These are phyloP conservation scores for Sugiyamaella floridensis DNA, from an alignment of 805 yeast species.

Conservation along the genomic window DNA sequence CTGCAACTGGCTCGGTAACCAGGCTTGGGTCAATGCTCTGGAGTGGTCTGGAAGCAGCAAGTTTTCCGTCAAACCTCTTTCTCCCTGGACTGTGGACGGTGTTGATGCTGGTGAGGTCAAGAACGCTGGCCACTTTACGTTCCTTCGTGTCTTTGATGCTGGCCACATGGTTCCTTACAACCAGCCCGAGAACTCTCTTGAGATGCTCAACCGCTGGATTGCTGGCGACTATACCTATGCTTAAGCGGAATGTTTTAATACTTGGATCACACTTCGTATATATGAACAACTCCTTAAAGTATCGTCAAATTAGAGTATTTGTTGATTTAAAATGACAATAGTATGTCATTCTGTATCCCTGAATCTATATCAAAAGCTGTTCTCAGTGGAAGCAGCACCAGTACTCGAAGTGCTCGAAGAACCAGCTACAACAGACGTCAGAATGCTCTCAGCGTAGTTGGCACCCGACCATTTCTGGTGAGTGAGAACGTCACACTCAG, in stretches of 20 bases:
- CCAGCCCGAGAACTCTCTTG: slow-evolving; percentile 69
- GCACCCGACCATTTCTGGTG: slow-evolving; percentile 62
- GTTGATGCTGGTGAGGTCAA: slow-evolving; percentile 59
- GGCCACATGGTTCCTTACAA: slow-evolving; percentile 91
- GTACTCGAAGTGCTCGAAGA: slow-evolving; percentile 38
- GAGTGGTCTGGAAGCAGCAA: slow-evolving; percentile 50
- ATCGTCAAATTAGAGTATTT: too few relatives aligned
- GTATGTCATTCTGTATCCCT: too few relatives aligned
- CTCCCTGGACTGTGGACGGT: slow-evolving; percentile 33
- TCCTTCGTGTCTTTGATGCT: slow-evolving; percentile 73
- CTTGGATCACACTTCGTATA: too few relatives aligned
- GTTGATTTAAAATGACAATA: too few relatives aligned
- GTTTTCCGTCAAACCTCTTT: slow-evolving; percentile 35
- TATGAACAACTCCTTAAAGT: too few relatives aligned
- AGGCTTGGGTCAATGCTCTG: slow-evolving; percentile 66
- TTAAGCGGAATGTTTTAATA: neutral
- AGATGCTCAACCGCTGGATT: slow-evolving; percentile 57
- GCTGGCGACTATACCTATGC: slow-evolving; percentile 24
- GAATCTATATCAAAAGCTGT: slow-evolving; percentile 15
- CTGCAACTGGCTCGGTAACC: slow-evolving; percentile 84
- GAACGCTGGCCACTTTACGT: slow-evolving; percentile 58
- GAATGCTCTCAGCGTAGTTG: slow-evolving; percentile 43
- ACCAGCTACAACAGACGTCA: slow-evolving; percentile 39
- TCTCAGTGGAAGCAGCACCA: slow-evolving; percentile 41
- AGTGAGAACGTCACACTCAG: slow-evolving; percentile 46